Base-by-base conservation (phyloP, 495 filamentous ascomycete genomes). In the Aspergillus funiculosus region DNA sequence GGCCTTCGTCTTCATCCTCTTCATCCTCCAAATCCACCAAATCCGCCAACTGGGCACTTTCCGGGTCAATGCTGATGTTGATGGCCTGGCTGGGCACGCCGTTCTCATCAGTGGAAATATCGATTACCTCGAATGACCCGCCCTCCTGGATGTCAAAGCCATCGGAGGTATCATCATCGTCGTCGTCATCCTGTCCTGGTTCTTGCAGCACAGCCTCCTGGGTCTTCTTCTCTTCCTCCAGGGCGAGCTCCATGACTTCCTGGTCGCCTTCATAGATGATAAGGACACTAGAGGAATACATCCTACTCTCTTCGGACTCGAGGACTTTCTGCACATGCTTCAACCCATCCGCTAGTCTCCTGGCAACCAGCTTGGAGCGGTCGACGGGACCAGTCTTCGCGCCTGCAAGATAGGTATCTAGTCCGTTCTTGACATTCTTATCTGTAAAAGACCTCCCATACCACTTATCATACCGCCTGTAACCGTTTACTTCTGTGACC, bases 231-330 rank as follows among this genome's bases (percentile, higher is more conserved):
- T 79, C 78, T 35, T 82, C 76, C 30, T 81, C 73, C 27, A 94
- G 71, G 5, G 85, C 83, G 15, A 68, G 61, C 56, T 78, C 72
- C 50, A 92, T 73, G 6, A 81, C 81, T 8, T 74, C 68, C 15
- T 77, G 77, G 58, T 96, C 87, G 10, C 94, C 92, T 64, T 98
- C 92, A 52, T 94, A 97, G 6, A 94, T 83, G 32, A 96, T 86
- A 17, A 98, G 74, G 9, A 97, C 66, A 58, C 87, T 94, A 0
- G 90, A 77, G 2, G 87, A 91, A 62, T 90, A 96, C 90, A 98
- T 97, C 43, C 90, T 76, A 60, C 84, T 91, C 67, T 96, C 91
- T 52, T 86, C 77, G 0, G 63, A 72, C 59, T 88, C 79, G 8
- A 95, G 70, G 0, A 83, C 71, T 17, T 75, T 59, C 52, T 82